Conservation (phyloP, 768 basidiomycete genomes). For the Phallus indusiatus region DNA sequence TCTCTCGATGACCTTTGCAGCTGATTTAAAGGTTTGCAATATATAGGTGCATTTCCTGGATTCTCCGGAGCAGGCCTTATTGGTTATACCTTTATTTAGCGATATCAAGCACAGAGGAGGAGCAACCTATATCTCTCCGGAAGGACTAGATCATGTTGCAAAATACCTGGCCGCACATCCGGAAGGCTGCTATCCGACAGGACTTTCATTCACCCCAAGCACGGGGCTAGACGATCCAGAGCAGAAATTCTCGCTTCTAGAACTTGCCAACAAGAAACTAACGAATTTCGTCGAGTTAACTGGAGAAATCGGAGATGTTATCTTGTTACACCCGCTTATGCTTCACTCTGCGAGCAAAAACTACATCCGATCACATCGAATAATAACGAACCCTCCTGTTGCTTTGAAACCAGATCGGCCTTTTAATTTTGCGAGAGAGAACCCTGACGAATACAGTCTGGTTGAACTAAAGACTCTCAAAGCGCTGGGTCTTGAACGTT, state of each 20-base stretch:
- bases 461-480: slow-evolving; percentile 52
- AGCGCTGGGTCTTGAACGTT: slow-evolving; percentile 38
- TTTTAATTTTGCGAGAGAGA: slow-evolving; percentile 39
- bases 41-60: slow-evolving; percentile 42
- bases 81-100: slow-evolving; percentile 53
- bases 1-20: no score
- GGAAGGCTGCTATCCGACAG: slow-evolving; percentile 22
- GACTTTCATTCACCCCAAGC: slow-evolving; percentile 36
- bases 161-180: slow-evolving; percentile 22
- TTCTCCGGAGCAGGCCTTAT: slow-evolving; percentile 54
- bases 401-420: slow-evolving; percentile 34
- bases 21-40: no score
- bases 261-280: not conserved
- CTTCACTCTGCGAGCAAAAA: slow-evolving; percentile 49
- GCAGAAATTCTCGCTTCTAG: not conserved
- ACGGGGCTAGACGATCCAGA: not conserved
- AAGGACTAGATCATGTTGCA: slow-evolving; percentile 41
- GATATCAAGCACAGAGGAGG: slow-evolving; percentile 47
- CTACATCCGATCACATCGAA: slow-evolving; percentile 40
- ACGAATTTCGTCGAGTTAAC: slow-evolving; percentile 25
- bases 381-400: slow-evolving; percentile 62
- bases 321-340: slow-evolving; percentile 57
- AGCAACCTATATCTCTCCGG: slow-evolving; percentile 50
- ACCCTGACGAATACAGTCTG: slow-evolving; percentile 35
- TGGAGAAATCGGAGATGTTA: slow-evolving; percentile 53